Conservation (phyloP, 768 basidiomycete species). For the Clitopilus passeckerianus region DNA sequence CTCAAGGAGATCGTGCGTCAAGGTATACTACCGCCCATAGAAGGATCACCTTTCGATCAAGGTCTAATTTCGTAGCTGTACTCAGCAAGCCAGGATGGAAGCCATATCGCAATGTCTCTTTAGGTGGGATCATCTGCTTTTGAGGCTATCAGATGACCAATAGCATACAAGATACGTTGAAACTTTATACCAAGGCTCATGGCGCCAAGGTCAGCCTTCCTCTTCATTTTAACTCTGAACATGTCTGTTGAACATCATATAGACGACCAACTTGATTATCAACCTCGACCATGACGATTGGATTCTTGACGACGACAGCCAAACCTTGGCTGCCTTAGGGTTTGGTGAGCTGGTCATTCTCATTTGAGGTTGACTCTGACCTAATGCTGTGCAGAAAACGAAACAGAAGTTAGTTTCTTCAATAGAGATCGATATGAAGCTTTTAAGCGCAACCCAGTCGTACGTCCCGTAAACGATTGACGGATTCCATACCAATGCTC, state of each 20-base stretch:
- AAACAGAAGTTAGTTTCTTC: conserved; percentile 94
- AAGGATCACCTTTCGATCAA: conserved; percentile 5
- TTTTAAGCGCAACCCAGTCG: conserved; percentile 74
- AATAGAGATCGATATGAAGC: conserved; percentile 67
- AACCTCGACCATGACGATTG: conserved; percentile 95
- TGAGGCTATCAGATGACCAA: conserved; percentile 1
- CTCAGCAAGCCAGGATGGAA: conserved; percentile 80
- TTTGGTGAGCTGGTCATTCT: conserved; percentile 54
- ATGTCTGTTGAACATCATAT: conserved; percentile 1
- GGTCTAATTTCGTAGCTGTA: conserved; percentile 46
- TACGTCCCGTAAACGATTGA: neutral
- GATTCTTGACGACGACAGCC: conserved; percentile 70
- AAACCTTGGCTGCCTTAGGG: conserved; percentile 62
- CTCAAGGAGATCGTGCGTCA: conserved; percentile 69
- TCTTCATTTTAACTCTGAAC: neutral
- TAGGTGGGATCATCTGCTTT: conserved; percentile 46
- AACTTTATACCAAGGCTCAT: conserved; percentile 92
- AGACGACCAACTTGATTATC: conserved; percentile 98
- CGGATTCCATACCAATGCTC: neutral
- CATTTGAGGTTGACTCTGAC: neutral
- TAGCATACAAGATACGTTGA: conserved; percentile 71
- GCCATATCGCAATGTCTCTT: conserved; percentile 66
- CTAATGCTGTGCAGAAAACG: conserved; percentile 63
- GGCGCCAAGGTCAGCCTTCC: conserved; percentile 74
- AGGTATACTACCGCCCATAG: conserved; percentile 38